Evolutionary conservation across 495 filamentous ascomycete genomes (phyloP), one percentile per base, ranked within the genome.

Genomic region (Aspergillus homomorphus): DNA sequence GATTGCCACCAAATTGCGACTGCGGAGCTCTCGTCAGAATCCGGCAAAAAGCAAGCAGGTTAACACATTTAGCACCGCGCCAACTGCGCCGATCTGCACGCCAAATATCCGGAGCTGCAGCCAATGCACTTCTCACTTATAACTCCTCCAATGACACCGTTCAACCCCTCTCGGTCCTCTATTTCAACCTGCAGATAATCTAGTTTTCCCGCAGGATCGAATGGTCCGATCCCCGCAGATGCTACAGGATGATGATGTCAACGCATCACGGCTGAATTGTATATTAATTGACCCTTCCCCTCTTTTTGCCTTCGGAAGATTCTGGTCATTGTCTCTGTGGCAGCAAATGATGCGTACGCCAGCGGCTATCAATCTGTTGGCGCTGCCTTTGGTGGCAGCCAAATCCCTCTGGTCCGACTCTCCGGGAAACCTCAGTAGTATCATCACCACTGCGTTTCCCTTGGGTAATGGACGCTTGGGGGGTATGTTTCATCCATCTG

Each of bases 381-480:
- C 21, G 3, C 23, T 51, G 23, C 22, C 48, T 51, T 16, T 51
- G 24, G 46, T 18, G 22, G 48, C 48, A 24, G 48, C 48, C 60
- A 65, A 56, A 44, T 58, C 15, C 8, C 33, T 54, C 20, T 69
- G 64, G 63, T 62, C 66, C 18, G 65, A 48, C 20, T 64, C 63
- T 30, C 71, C 62, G 20, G 66, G 58, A 6, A 59, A 46, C 49
- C 55, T 41, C 48, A 56, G 46, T 1, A 55, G 57, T 57, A 59
- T 76, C 4, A 57, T 70, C 46, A 65, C 60, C 22, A 61, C 68
- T 3, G 66, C 66, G 9, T 76, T 73, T 49, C 66, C 71, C 15
- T 14, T 76, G 15, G 73, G 73, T 9, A 76, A 76, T 63, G 73
- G 73, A 14, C 66, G 66, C 41, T 55, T 74, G 16, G 73, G 72